phyloP scores from a whole-genome alignment of 192 early-diverging fungal genomes.

The Umbelopsis sp. region DNA sequence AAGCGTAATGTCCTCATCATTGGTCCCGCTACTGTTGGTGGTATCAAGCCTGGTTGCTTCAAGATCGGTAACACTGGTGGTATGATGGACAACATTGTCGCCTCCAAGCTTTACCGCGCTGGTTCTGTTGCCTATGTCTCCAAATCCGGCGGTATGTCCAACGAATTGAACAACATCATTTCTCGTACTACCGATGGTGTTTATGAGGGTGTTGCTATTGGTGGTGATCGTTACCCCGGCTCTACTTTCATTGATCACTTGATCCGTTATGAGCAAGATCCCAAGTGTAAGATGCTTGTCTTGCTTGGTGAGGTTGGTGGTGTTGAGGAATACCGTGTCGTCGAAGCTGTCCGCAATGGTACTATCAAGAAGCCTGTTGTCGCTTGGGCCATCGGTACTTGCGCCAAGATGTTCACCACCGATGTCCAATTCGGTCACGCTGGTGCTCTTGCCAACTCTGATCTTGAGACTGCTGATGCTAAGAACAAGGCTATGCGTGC shows the following conservation, averaged over 20 bases:
- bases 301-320: slow-evolving; percentile 98
- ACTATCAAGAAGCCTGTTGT: slow-evolving; percentile 98
- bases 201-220: slow-evolving; percentile 98
- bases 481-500: slow-evolving; percentile 89
- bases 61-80: slow-evolving; percentile 99
- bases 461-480: slow-evolving; percentile 94
- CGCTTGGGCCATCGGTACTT: slow-evolving; percentile 99
- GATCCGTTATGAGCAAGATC: slow-evolving; percentile 92
- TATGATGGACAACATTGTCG: slow-evolving; percentile 99
- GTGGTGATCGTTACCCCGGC: slow-evolving; percentile 98
- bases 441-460: slow-evolving; percentile 94
- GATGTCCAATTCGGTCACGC: slow-evolving; percentile 99
- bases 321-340: slow-evolving; percentile 94
- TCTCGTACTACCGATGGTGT: slow-evolving; percentile 96
- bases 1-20: slow-evolving; percentile 84
- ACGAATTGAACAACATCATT: slow-evolving; percentile 99
- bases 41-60: slow-evolving; percentile 99
- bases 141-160: slow-evolving; percentile 99
- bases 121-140: slow-evolving; percentile 98
- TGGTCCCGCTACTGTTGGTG: slow-evolving; percentile 98
- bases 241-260: slow-evolving; percentile 99
- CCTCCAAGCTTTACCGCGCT: slow-evolving; percentile 95
- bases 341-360: slow-evolving; percentile 85
- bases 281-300: slow-evolving; percentile 91
- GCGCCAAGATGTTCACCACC: slow-evolving; percentile 98